Conservation (phyloP, 2,329 filamentous ascomycete species). For the Neoarthrinium moseri region DNA sequence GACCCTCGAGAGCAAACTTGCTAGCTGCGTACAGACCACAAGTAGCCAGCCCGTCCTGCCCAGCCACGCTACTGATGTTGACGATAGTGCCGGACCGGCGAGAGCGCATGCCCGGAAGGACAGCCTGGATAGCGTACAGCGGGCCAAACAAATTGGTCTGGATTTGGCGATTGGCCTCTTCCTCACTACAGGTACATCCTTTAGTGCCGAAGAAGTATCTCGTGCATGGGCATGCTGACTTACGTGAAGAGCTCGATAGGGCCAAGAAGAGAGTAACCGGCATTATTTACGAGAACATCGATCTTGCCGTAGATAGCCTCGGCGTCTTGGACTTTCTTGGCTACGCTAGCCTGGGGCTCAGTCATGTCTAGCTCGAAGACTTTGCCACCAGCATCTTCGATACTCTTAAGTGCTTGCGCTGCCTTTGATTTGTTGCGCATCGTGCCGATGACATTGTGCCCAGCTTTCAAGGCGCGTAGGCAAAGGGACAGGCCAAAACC, state of each 20-base stretch:
- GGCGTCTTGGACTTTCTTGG: conserved; percentile 19
- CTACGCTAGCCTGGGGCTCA: conserved; percentile 24
- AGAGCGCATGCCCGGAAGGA: conserved; percentile 24
- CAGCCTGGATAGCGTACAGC: conserved; percentile 25
- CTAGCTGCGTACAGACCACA: conserved; percentile 24
- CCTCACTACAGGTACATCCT: neutral
- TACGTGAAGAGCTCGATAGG: conserved; percentile 22
- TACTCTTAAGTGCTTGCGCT: conserved; percentile 20
- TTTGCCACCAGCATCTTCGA: conserved; percentile 24
- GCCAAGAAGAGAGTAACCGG: conserved; percentile 22
- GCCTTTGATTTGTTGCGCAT: conserved; percentile 25
- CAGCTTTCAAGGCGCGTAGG: conserved; percentile 25
- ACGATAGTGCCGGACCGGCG: conserved; percentile 24
- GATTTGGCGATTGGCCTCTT: neutral
- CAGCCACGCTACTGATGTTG: conserved; percentile 25
- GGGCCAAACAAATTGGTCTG: conserved; percentile 24
- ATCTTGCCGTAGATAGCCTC: conserved; percentile 26
- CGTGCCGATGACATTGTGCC: conserved; percentile 30
- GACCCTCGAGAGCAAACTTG: conserved; percentile 39
- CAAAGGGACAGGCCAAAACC: conserved; percentile 30
- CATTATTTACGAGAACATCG: conserved; percentile 28
- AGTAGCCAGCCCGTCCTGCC: conserved; percentile 18
- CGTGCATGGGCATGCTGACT: neutral
- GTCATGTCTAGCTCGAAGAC: conserved; percentile 29
- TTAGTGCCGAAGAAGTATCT: neutral